Base-by-base conservation (phyloP, 1,284 basidiomycete species). In the Hymenochaete sp. region DNA sequence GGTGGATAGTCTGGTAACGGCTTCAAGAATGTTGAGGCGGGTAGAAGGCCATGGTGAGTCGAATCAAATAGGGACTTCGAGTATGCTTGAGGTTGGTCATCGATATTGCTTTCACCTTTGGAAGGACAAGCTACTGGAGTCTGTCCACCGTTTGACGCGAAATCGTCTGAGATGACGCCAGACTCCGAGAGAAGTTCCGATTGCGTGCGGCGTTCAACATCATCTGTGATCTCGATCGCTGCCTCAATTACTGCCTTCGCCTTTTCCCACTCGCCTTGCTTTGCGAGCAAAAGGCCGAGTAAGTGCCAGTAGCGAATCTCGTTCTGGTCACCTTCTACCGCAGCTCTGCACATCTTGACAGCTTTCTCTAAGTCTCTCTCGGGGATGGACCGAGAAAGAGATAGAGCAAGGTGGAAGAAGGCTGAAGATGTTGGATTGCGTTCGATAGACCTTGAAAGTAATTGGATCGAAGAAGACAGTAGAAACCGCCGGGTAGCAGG, bases 231-330 rank as follows among this genome's bases (percentile, higher is more conserved):
- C 7, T 64, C 68, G 1, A 78, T 66, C 13, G 79, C 86, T 2
- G 79, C 70, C 45, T 93, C 89, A 38, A 93, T 65, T 2, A 95
- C 79, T 45, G 80, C 79, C 35, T 71, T 68, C 0, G 93, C 93
- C 4, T 80, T 83, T 26, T 67, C 65, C 87, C 88, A 93, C 57
- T 93, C 82, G 50, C 86, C 89, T 26, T 72, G 70, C 4, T 87
- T 83, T 0, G 83, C 82, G 8, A 93, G 70, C 11, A 97, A 62
- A 4, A 98, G 67, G 0, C 87, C 89, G 0, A 98, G 73, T 13
- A 98, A 72, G 62, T 98, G 95, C 95, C 93, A 98, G 46, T 86
- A 80, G 32, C 88, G 75, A 21, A 88, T 71, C 54, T 88, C 82
- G 19, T 66, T 67, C 0, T 84, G 71, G 44, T 86, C 81, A 3